A percentile compares a stretch with the other conserved stretches of the same genome.
phyloP scores from a whole-genome alignment of 2,329 filamentous ascomycete genomes.

The Aspergillus sp. region DNA sequence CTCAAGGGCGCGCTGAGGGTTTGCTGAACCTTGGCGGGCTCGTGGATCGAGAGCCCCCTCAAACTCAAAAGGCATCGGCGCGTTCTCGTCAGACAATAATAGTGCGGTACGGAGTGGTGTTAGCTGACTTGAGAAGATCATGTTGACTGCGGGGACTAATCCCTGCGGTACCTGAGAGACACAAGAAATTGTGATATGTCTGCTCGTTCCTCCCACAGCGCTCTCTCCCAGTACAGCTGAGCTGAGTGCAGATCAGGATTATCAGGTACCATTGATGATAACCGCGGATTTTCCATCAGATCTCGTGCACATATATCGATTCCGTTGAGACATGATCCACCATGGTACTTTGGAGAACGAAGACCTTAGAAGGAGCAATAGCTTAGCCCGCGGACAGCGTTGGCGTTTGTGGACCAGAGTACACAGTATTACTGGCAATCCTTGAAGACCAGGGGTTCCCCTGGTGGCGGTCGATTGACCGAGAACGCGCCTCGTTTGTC shows the following conservation, averaged over 20 bases:
- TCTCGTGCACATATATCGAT: no score
- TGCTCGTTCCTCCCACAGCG: neutral
- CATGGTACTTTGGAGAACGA: neutral
- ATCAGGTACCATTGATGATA: neutral
- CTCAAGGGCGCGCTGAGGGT: neutral
- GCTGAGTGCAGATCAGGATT: neutral
- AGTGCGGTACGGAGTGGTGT: no score
- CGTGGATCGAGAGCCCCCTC: neutral
- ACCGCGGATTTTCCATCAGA: neutral
- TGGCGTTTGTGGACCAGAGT: neutral
- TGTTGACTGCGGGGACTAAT: neutral
- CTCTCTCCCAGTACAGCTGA: neutral
- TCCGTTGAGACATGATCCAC: no score
- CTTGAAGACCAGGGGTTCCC: neutral
- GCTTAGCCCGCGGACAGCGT: neutral
- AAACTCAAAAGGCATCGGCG: neutral
- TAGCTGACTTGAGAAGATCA: neutral
- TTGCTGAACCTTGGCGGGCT: neutral
- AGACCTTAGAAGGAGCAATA: neutral
- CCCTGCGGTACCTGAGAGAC: neutral
- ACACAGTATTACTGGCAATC: neutral
- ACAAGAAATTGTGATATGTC: neutral
- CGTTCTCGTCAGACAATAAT: neutral
- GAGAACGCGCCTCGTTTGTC: neutral
- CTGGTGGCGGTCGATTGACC: neutral